Conservation (phyloP, 352 stramenopile genomes). For the Peronosclerospora sorghi region DNA sequence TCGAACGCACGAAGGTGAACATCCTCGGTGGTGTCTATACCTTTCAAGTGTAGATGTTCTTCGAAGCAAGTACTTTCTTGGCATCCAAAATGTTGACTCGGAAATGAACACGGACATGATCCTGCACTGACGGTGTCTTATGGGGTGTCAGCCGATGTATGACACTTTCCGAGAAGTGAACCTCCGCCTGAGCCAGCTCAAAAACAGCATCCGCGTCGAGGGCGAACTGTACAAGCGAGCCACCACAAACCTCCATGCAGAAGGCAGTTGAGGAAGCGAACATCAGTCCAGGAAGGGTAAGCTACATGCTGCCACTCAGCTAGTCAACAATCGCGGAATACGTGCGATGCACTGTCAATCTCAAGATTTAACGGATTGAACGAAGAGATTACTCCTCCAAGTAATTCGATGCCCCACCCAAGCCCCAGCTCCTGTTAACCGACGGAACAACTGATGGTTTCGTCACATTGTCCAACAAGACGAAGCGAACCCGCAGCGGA, state of each 20-base stretch:
- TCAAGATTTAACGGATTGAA: neutral
- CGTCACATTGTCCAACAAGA: neutral
- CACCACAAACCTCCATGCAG: neutral
- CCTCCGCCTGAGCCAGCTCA: neutral
- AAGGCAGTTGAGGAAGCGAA: neutral
- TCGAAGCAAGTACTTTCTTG: no score
- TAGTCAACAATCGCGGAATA: neutral
- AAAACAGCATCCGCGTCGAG: neutral
- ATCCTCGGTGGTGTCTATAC: neutral
- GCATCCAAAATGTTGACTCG: neutral
- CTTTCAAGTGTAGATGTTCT: neutral
- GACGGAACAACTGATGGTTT: neutral
- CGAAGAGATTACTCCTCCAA: neutral
- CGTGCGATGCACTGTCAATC: neutral
- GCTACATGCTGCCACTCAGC: neutral
- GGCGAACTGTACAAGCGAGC: neutral
- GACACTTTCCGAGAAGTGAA: neutral
- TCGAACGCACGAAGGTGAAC: no score
- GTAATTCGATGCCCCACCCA: neutral
- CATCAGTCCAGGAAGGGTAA: neutral
- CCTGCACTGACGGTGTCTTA: neutral
- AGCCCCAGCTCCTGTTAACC: neutral
- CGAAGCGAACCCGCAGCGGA: neutral
- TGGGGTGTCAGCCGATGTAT: neutral
- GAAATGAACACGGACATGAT: neutral